Evolutionary conservation across 305 asterid genomes (phyloP), one percentile per base, ranked within the genome.

Genomic region (Fraxinus xanthoxyloides): DNA sequence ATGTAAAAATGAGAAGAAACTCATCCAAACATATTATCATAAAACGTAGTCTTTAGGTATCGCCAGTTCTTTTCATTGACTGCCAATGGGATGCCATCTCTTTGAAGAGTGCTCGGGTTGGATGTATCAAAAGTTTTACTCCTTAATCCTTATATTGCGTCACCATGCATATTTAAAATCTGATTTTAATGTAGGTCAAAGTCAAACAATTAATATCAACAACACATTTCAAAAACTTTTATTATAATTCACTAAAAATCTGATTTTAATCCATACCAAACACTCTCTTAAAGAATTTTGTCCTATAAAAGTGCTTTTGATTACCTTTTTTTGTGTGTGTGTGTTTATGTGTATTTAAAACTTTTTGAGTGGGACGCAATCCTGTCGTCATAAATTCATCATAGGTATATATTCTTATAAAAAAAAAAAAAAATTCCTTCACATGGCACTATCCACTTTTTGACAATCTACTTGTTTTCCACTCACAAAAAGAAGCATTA

Each of bases 401-500:
- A 88, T 46, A 13, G 78, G 82, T 85, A 79, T 85, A 79, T 80
- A 82, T 35, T 70, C 15, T n/a, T 34, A 40, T 78, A 75, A 13
- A 84, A 75, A 51, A 21, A 40, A 76, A 75, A 13, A 84, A 75
- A 51, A 21, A 24, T 59, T 28, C 21, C 56, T 43, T 67, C 3
- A 67, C n/a, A 4, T 26, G 74, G 36, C 7, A 28, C 74, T 13
- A 54, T 75, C 75, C 72, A 65, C 80, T 75, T 23, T 54, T 81
- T 77, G 82, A 81, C 38, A 85, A 63, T 46, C 82, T 84, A 85
- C 88, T 86, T 75, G 86, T 79, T 79, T 80, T 85, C 91, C 91
- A 88, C 89, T 85, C 75, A 69, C 61, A 82, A 82, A 88, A 83
- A 70, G 13, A 80, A 80, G 23, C 75, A 31, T n/a, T 81, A 40